phyloP scores from a whole-genome alignment of 108 stramenopile genomes.

The Skeletonema marinoi region DNA sequence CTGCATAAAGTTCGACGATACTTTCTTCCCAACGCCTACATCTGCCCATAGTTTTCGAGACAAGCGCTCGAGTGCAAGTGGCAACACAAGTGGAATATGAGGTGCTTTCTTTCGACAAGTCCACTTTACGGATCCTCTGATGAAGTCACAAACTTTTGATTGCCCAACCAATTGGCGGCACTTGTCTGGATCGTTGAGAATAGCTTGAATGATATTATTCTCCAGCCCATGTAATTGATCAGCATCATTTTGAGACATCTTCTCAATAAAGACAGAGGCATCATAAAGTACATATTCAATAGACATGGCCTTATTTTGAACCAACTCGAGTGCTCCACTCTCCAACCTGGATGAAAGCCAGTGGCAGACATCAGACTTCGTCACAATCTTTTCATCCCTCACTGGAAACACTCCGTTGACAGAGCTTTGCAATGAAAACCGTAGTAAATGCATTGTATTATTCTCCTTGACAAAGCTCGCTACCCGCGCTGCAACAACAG shows the following conservation, averaged over 20 bases:
- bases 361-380: not conserved
- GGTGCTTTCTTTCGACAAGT: constrained; percentile 10
- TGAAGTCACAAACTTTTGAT: constrained; percentile 6
- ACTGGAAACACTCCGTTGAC: not conserved
- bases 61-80: constrained; percentile 29
- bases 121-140: constrained; percentile 23
- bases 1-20: constrained; percentile 2
- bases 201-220: not conserved
- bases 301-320: not conserved
- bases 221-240: not conserved
- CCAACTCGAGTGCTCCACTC: not conserved
- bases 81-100: constrained; percentile 45
- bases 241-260: not conserved
- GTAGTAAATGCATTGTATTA: not conserved
- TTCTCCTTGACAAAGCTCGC: not conserved
- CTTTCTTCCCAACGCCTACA: not conserved
- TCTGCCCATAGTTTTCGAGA: constrained; percentile 22
- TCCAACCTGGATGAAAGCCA: not conserved
- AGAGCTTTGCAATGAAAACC: not conserved
- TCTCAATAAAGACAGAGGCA: not conserved
- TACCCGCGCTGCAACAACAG: not conserved
- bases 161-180: not conserved
- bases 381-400: not conserved
- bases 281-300: not conserved
- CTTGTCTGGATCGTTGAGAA: not conserved